These are phyloP conservation scores for Cryptosporidium muris DNA, from an alignment of 169 alveolate species.

Conservation along the genomic window DNA sequence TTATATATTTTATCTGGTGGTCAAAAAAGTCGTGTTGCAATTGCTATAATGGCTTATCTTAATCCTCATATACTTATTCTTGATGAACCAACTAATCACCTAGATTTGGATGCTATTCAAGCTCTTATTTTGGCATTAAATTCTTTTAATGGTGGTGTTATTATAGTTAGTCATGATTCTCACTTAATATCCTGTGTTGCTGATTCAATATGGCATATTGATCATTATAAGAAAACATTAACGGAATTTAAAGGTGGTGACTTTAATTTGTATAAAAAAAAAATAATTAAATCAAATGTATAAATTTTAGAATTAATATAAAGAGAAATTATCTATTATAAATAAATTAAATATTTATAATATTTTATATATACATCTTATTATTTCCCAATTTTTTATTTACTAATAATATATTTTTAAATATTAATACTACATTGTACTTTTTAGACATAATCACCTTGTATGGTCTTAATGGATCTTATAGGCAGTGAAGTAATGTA, in stretches of 20 bases:
- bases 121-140: constrained; percentile 94
- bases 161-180: constrained; percentile 95
- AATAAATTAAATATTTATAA: too few relatives aligned
- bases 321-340: too few relatives aligned
- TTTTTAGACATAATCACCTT: too few relatives aligned
- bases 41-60: constrained; percentile 93
- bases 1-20: constrained; percentile 97
- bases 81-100: constrained; percentile 98
- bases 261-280: constrained; percentile 90
- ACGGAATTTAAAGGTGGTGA: constrained; percentile 88
- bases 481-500: too few relatives aligned
- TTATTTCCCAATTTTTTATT: neutral
- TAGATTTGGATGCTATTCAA: constrained; percentile 97
- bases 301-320: neutral
- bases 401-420: too few relatives aligned
- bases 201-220: constrained; percentile 91
- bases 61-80: constrained; percentile 94
- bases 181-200: constrained; percentile 92
- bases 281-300: constrained; percentile 1
- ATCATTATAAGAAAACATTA: constrained; percentile 82
- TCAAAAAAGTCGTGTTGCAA: constrained; percentile 94
- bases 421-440: too few relatives aligned
- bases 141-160: constrained; percentile 93
- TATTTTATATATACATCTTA: too few relatives aligned
- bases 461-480: too few relatives aligned